These are phyloP conservation scores for Phenoliferia sp. DNA, from an alignment of 1,284 basidiomycete species.

Conservation along the genomic window DNA sequence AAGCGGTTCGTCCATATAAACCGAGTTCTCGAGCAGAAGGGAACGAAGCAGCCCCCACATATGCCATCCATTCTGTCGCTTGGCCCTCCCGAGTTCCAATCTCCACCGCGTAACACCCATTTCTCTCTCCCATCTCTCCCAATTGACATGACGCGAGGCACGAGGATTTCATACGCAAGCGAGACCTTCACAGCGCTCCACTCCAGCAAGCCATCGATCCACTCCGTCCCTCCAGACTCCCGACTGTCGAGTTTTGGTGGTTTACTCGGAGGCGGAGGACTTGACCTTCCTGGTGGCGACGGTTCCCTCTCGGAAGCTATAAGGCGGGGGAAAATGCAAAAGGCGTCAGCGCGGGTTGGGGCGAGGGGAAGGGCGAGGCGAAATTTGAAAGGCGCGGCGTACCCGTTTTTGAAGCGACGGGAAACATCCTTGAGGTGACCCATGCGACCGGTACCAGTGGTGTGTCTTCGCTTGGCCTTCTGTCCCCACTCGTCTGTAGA, in stretches of 20 bases:
- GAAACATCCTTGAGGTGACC: conserved; percentile 85
- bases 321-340: background rate
- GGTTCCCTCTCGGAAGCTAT: conserved; percentile 67
- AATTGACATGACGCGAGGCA: background rate
- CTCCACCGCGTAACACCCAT: no score
- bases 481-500: conserved; percentile 76
- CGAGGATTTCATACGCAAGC: background rate
- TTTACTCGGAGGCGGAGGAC: conserved; percentile 17
- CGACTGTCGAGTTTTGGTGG: background rate
- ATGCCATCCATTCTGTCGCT: no score
- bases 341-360: background rate
- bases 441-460: conserved; percentile 91
- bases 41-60: no score
- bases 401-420: conserved; percentile 96
- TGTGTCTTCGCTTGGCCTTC: conserved; percentile 97
- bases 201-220: background rate
- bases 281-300: conserved; percentile 50
- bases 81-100: no score
- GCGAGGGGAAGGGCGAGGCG: background rate
- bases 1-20: no score
- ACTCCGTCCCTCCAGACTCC: background rate
- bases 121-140: no score
- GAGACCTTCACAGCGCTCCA: background rate
- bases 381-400: background rate
- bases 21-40: no score